Conservation (phyloP, 805 yeast species). For the Maudiozyma barnettii region DNA sequence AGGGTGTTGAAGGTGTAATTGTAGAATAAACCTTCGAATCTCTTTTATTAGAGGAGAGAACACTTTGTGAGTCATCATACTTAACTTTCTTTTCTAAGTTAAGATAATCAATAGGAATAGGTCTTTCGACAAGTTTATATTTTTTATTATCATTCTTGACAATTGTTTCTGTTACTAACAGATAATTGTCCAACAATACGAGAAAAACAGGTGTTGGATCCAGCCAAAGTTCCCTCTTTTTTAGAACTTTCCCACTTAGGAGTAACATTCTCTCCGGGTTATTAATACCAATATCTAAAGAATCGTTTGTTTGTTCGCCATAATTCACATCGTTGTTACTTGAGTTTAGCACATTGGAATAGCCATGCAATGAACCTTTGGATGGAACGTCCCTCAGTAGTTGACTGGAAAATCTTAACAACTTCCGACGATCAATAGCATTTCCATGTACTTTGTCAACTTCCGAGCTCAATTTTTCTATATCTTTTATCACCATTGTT, state of each 20-base stretch:
- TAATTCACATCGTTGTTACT: background rate
- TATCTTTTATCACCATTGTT: slow-evolving; percentile 43
- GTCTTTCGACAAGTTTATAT: slow-evolving; percentile 43
- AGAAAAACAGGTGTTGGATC: slow-evolving; percentile 44
- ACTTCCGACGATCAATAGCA: slow-evolving; percentile 49
- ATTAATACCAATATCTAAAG: slow-evolving; percentile 37
- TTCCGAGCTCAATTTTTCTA: slow-evolving; percentile 44
- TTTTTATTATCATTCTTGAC: slow-evolving; percentile 31
- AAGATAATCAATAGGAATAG: slow-evolving; percentile 52
- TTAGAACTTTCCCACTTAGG: slow-evolving; percentile 46
- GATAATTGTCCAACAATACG: slow-evolving; percentile 60
- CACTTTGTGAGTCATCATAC: slow-evolving; percentile 6
- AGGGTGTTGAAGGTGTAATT: slow-evolving; percentile 9
- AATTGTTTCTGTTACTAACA: slow-evolving; percentile 52
- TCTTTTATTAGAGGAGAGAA: slow-evolving; percentile 4
- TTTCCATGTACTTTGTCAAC: slow-evolving; percentile 55
- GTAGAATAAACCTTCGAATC: slow-evolving; percentile 4
- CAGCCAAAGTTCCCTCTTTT: slow-evolving; percentile 57
- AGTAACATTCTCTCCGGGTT: slow-evolving; percentile 49
- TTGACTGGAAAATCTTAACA: slow-evolving; percentile 40
- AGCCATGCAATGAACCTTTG: slow-evolving; percentile 19
- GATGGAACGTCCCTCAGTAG: slow-evolving; percentile 17
- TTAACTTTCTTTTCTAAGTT: slow-evolving; percentile 39
- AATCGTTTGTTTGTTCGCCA: slow-evolving; percentile 9
- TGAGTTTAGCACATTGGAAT: slow-evolving; percentile 14